Evolutionary conservation across 306 rosid genomes (phyloP).

Genomic region (Ochetophila trinervis): DNA sequence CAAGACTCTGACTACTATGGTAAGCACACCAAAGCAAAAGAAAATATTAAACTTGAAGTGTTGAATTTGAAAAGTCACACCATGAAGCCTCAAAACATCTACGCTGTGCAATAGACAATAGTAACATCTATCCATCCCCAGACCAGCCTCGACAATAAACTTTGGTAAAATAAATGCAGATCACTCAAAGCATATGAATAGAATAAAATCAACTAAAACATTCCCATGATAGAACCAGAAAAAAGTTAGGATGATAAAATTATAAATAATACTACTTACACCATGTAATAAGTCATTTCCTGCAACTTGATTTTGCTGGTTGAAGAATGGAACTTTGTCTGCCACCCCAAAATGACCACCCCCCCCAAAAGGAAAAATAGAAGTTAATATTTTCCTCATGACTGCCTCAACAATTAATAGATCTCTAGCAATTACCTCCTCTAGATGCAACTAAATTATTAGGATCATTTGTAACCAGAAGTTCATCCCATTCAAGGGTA

Average conservation of each 20-base stretch:
- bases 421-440: constrained; percentile 56
- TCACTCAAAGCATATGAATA: neutral
- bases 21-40: neutral
- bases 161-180: neutral
- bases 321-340: constrained; percentile 47
- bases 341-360: constrained; percentile 12
- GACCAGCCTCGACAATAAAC: neutral
- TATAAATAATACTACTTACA: constrained; percentile 49
- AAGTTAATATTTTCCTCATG: constrained; percentile 21
- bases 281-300: constrained; percentile 35
- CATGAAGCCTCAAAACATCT: neutral
- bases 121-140: neutral
- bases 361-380: neutral
- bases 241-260: constrained; percentile 9
- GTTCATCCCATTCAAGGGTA: constrained; percentile 98
- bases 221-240: constrained; percentile 2
- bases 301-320: constrained; percentile 50
- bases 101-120: neutral
- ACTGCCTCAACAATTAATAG: constrained; percentile 19
- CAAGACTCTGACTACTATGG: neutral
- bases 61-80: neutral
- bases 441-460: constrained; percentile 27
- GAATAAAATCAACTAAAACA: neutral
- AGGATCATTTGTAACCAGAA: constrained; percentile 56
- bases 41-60: neutral